Conservation (phyloP, 2,329 filamentous ascomycete species). For the Elsinoe fawcettii region DNA sequence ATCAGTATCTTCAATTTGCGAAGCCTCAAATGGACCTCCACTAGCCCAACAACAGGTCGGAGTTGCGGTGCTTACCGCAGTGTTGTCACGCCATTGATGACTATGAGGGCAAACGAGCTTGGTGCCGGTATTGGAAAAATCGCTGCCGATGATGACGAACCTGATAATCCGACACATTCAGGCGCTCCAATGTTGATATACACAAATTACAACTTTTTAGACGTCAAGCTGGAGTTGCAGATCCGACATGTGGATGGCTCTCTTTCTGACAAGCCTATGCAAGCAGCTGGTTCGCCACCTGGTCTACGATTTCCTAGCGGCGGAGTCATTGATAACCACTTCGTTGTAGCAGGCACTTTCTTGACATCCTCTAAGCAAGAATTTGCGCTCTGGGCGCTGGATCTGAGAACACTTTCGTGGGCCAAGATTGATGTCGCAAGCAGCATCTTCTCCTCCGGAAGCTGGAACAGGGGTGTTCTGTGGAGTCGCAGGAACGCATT, state of each 20-base stretch:
- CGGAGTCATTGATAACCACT: slow-evolving; percentile 89
- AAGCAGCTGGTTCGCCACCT: slow-evolving; percentile 75
- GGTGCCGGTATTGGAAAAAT: slow-evolving; percentile 48
- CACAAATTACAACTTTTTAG: slow-evolving; percentile 97
- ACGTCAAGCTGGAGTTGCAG: slow-evolving; percentile 92
- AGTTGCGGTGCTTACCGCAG: slow-evolving; percentile 95
- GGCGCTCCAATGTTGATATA: slow-evolving; percentile 83
- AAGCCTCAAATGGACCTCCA: slow-evolving; percentile 91
- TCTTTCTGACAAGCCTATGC: slow-evolving; percentile 82
- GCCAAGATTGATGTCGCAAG: slow-evolving; percentile 91
- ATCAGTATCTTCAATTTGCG: slow-evolving; percentile 96
- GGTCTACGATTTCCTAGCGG: slow-evolving; percentile 93
- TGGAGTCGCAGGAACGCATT: slow-evolving; percentile 94
- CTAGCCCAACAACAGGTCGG: slow-evolving; percentile 67
- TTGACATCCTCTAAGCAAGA: slow-evolving; percentile 97
- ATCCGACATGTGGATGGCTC: slow-evolving; percentile 77
- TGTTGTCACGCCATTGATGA: slow-evolving; percentile 77
- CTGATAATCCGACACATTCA: slow-evolving; percentile 25
- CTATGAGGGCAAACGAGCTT: slow-evolving; percentile 56
- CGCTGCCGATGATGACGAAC: slow-evolving; percentile 30
- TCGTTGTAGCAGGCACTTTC: slow-evolving; percentile 95
- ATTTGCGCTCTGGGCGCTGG: slow-evolving; percentile 92
- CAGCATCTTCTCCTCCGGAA: slow-evolving; percentile 90
- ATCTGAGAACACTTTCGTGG: slow-evolving; percentile 83
- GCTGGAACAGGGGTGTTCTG: slow-evolving; percentile 91